phyloP scores from a whole-genome alignment of 2,329 filamentous ascomycete genomes.

The Neophaeococcomyces mojaviensis region DNA sequence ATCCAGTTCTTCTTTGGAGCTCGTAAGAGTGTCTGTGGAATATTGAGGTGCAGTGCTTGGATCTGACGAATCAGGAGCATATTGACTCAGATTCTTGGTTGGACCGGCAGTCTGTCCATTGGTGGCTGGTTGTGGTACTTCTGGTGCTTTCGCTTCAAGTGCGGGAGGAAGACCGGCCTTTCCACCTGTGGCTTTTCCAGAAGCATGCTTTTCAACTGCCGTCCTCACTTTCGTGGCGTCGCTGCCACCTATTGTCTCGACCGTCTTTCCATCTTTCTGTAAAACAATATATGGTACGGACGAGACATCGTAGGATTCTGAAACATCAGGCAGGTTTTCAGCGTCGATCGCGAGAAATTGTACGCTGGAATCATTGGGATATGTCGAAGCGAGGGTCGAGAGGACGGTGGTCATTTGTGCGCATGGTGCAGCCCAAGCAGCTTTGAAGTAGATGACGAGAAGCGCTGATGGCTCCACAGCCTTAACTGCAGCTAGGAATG shows the following conservation, averaged over 20 bases:
- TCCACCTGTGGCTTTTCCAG: conserved; percentile 34
- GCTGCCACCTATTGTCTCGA: conserved; percentile 84
- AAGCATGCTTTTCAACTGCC: conserved; percentile 76
- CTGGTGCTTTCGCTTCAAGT: conserved; percentile 28
- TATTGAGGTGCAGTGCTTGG: conserved; percentile 42
- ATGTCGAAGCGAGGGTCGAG: conserved; percentile 75
- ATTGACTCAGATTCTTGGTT: conserved; percentile 36
- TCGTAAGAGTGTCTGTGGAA: conserved; percentile 42
- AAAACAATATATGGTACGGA: conserved; percentile 90
- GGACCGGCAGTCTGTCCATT: conserved; percentile 15
- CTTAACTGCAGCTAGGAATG: conserved; percentile 63
- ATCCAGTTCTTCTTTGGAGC: conserved; percentile 73
- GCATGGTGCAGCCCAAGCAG: conserved; percentile 93
- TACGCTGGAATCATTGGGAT: conserved; percentile 61
- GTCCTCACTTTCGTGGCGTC: conserved; percentile 78
- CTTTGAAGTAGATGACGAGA: conserved; percentile 86
- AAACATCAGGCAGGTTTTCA: conserved; percentile 86
- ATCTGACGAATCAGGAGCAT: conserved; percentile 37
- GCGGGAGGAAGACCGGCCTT: conserved; percentile 33
- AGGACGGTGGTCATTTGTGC: conserved; percentile 88
- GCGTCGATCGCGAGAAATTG: conserved; percentile 88
- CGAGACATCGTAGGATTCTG: conserved; percentile 86
- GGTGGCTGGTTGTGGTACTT: conserved; percentile 23
- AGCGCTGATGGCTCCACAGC: conserved; percentile 63
- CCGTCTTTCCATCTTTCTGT: conserved; percentile 62